Evolutionary conservation across 768 basidiomycete genomes (phyloP).

Genomic region (Pleurotus sapidus): DNA sequence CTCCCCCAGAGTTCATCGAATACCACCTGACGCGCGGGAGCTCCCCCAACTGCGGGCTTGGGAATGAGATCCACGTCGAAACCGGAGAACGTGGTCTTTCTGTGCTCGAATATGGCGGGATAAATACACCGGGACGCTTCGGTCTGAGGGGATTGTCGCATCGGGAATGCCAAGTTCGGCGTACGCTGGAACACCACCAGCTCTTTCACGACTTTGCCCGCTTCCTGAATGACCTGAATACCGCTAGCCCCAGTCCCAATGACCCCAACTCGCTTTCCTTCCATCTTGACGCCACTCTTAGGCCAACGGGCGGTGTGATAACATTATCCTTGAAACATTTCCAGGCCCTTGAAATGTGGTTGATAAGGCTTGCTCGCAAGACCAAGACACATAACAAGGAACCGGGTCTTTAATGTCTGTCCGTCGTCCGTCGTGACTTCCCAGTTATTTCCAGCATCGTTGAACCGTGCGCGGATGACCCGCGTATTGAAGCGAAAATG

Average conservation of each 20-base stretch:
- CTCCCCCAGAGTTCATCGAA: slow-evolving; percentile 19
- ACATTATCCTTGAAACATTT: slow-evolving; percentile 17
- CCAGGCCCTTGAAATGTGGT: slow-evolving; percentile 18
- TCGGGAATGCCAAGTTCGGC: slow-evolving; percentile 46
- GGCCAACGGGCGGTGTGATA: slow-evolving; percentile 23
- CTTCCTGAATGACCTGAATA: slow-evolving; percentile 22
- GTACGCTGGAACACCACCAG: slow-evolving; percentile 26
- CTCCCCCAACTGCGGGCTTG: slow-evolving; percentile 12
- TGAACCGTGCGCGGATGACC: slow-evolving; percentile 19
- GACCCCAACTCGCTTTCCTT: slow-evolving; percentile 22
- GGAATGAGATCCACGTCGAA: slow-evolving; percentile 12
- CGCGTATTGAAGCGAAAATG: slow-evolving; percentile 21
- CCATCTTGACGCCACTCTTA: slow-evolving; percentile 13
- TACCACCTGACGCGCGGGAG: slow-evolving; percentile 17
- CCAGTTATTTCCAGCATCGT: slow-evolving; percentile 17
- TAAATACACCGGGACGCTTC: slow-evolving; percentile 20
- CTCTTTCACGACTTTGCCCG: slow-evolving; percentile 15
- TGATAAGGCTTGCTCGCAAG: slow-evolving; percentile 19
- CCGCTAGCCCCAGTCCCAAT: slow-evolving; percentile 24
- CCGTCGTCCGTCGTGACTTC: slow-evolving; percentile 17
- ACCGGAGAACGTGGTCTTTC: slow-evolving; percentile 20
- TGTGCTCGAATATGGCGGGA: slow-evolving; percentile 15
- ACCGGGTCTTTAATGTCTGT: slow-evolving; percentile 12
- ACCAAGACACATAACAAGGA: slow-evolving; percentile 20
- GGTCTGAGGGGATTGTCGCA: slow-evolving; percentile 62